Evolutionary conservation across 108 stramenopile genomes (phyloP), one percentile per base, ranked within the genome.

Genomic region (Discostella stelligeroides): DNA sequence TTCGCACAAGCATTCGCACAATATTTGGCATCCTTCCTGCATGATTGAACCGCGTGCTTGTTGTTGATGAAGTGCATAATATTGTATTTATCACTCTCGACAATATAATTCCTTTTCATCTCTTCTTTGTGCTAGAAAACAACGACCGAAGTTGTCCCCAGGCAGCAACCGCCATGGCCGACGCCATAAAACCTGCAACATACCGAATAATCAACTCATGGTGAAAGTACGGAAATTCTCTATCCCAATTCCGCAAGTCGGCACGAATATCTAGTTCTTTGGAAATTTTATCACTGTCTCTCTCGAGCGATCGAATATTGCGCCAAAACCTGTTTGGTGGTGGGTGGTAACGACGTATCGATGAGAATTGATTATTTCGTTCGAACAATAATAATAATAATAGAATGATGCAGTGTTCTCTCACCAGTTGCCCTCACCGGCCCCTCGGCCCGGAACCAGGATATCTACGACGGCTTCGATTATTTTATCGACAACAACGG

Each of bases 171-270:
- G 86, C 86, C 4, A 75, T 47, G 10, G 84, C 62, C n/a, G 88
- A 90, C 12, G 86, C 90, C 39, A 91, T 28, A 23, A 84, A 78
- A 10, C 90, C 90, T 48, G 63, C 68, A 10, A 79, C 34, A 68
- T 87, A 91, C 50, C 92, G 79, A 0, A 94, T 87, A 43, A 94
- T 73, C 48, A 94, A 53, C 70, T 94, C 92, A 58, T 94, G 92
- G 73, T 91, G 90, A 45, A 94, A 77, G 58, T 84, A 87, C 12
- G 92, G 92, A 71, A 85, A 87, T 37, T 86, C 78, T 38, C 74
- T 56, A 37, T 94, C 92, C 92, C 92, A 94, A 15, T 79, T 40
- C 15, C 90, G 74, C 37, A 94, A 71, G 28, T 89, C 79, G 18
- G 72, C 27, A 56, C 92, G 78, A 21, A 91, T 81, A 41, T 94